phyloP scores from a whole-genome alignment of 2,329 filamentous ascomycete species.

The Trichoderma atroviride region DNA sequence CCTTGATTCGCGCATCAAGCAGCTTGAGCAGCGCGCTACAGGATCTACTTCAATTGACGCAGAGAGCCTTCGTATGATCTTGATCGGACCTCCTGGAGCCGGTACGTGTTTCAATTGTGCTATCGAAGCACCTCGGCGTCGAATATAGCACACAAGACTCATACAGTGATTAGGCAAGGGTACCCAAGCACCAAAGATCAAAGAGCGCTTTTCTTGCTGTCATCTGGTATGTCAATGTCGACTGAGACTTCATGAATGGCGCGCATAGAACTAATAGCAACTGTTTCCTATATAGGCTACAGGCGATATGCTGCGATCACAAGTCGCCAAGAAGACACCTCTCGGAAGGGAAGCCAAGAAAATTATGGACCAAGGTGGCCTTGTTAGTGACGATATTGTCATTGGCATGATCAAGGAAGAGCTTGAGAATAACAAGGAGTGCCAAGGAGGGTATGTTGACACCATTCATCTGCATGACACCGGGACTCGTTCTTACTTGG shows the following conservation, averaged over 20 bases:
- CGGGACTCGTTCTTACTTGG: constrained; percentile 29
- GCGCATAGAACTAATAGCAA: neutral
- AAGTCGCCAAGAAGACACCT: constrained; percentile 95
- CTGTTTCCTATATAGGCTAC: constrained; percentile 67
- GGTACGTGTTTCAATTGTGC: constrained; percentile 60
- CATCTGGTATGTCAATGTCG: constrained; percentile 76
- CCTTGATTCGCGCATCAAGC: constrained; percentile 83
- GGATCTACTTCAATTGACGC: constrained; percentile 56
- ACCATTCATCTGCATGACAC: neutral
- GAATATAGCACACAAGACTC: neutral
- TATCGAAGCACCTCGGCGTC: neutral
- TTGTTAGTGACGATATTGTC: constrained; percentile 99
- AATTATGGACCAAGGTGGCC: constrained; percentile 98
- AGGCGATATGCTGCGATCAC: constrained; percentile 97
- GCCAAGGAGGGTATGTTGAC: constrained; percentile 79
- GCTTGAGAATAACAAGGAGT: constrained; percentile 90
- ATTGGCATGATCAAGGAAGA: constrained; percentile 99
- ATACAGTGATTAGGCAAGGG: constrained; percentile 78
- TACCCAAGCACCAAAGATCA: constrained; percentile 96
- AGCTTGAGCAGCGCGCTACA: constrained; percentile 75
- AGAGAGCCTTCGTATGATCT: constrained; percentile 82
- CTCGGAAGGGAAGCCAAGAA: constrained; percentile 98
- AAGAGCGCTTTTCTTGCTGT: constrained; percentile 96
- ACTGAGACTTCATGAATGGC: neutral
- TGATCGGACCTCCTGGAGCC: constrained; percentile 96